Evolutionary conservation across 2,329 filamentous ascomycete genomes (phyloP).

Genomic region (Microdochium paspali): DNA sequence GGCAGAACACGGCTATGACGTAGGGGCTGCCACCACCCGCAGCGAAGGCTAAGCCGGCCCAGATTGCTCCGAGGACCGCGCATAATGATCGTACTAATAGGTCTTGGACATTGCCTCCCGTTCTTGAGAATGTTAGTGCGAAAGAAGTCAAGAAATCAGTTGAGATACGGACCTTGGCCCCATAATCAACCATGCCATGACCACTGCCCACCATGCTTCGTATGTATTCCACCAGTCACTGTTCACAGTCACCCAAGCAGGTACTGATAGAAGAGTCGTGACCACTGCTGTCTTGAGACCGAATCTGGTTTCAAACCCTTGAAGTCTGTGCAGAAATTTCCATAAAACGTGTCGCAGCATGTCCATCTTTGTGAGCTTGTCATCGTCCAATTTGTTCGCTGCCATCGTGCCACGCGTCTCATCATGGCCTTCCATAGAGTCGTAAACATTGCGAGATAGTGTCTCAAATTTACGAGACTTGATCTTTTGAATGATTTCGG

Average conservation of each 20-base stretch:
- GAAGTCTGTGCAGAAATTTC: slow-evolving; percentile 38
- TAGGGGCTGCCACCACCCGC: slow-evolving; percentile 43
- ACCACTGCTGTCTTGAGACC: slow-evolving; percentile 45
- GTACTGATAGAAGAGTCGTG: slow-evolving; percentile 40
- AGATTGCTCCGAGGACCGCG: slow-evolving; percentile 41
- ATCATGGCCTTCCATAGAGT: slow-evolving; percentile 14
- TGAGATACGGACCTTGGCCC: slow-evolving; percentile 28
- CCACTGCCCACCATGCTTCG: slow-evolving; percentile 49
- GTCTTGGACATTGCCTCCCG: slow-evolving; percentile 49
- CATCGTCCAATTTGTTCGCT: slow-evolving; percentile 24
- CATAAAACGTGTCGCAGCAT: slow-evolving; percentile 37
- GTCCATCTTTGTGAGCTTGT: slow-evolving; percentile 21
- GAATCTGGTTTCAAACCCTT: slow-evolving; percentile 49
- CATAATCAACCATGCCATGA: slow-evolving; percentile 47
- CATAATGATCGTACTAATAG: slow-evolving; percentile 39
- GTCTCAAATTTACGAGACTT: slow-evolving; percentile 27
- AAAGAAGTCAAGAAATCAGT: neutral
- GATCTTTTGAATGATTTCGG: slow-evolving; percentile 30
- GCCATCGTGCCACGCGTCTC: slow-evolving; percentile 28
- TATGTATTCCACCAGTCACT: slow-evolving; percentile 44
- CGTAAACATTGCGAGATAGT: slow-evolving; percentile 12
- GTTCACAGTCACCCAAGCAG: slow-evolving; percentile 37
- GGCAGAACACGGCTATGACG: slow-evolving; percentile 43
- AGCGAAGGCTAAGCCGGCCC: slow-evolving; percentile 42
- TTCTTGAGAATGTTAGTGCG: slow-evolving; percentile 16